These are phyloP conservation scores for Cystobasidiopsis lactophilus DNA, from an alignment of 768 basidiomycete species.

Conservation along the genomic window DNA sequence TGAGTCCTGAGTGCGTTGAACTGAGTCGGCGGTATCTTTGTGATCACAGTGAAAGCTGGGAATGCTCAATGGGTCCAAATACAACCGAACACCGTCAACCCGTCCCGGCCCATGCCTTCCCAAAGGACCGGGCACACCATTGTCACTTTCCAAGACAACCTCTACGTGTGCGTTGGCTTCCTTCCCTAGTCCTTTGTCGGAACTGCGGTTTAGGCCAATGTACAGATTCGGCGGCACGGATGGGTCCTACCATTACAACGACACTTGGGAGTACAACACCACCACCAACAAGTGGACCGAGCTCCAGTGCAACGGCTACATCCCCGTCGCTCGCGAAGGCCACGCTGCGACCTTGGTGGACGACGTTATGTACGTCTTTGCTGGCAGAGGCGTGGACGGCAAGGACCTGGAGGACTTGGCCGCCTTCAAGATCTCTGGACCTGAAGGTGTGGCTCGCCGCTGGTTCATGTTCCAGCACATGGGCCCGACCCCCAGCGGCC, in stretches of 20 bases:
- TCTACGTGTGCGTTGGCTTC: constrained; percentile 47
- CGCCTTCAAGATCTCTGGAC: constrained; percentile 84
- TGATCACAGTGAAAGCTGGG: constrained; percentile 46
- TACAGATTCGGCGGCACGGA: constrained; percentile 99
- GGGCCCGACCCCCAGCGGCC: constrained; percentile 79
- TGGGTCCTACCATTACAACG: constrained; percentile 96
- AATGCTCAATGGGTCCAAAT: constrained; percentile 56
- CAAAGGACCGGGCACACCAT: constrained; percentile 80
- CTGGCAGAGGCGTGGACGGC: constrained; percentile 87
- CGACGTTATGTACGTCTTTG: constrained; percentile 93
- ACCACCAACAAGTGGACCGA: constrained; percentile 66
- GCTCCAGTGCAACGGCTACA: constrained; percentile 84
- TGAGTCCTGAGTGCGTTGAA: background rate
- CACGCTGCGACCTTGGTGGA: constrained; percentile 91
- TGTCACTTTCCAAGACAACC: constrained; percentile 55
- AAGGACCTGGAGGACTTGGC: constrained; percentile 85
- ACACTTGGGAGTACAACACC: constrained; percentile 87
- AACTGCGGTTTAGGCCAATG: constrained; percentile 29
- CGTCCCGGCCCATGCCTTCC: constrained; percentile 32
- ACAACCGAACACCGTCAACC: constrained; percentile 33
- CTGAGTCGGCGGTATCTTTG: constrained; percentile 6
- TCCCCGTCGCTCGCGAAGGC: constrained; percentile 83
- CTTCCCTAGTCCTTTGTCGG: constrained; percentile 12
- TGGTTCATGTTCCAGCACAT: constrained; percentile 99
- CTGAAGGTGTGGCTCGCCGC: constrained; percentile 44